phyloP scores from a whole-genome alignment of 2,329 filamentous ascomycete species.

The Nakataea oryzae region DNA sequence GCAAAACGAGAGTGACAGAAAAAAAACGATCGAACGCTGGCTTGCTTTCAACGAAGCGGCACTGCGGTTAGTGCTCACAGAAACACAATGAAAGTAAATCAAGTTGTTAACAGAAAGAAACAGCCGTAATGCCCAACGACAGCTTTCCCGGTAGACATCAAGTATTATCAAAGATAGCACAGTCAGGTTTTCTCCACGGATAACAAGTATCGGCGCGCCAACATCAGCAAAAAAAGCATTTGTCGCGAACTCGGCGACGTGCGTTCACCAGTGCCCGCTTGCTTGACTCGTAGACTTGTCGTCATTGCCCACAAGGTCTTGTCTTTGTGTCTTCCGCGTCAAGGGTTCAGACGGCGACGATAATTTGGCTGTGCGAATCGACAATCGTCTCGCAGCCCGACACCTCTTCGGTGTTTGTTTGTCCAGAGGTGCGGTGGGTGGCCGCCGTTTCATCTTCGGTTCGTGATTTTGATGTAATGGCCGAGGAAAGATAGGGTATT shows the following conservation, averaged over 20 bases:
- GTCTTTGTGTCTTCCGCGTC: neutral
- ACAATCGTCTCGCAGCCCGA: neutral
- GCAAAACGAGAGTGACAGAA: neutral
- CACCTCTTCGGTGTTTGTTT: neutral
- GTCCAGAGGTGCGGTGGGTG: neutral
- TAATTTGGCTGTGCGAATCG: slow-evolving; percentile 5
- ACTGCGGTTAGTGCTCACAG: too few relatives aligned
- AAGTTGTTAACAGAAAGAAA: neutral
- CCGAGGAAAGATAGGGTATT: neutral
- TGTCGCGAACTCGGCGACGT: too few relatives aligned
- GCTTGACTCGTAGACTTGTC: too few relatives aligned
- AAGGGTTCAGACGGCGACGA: neutral
- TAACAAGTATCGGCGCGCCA: neutral
- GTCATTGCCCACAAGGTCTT: too few relatives aligned
- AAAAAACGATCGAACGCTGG: neutral
- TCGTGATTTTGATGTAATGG: neutral
- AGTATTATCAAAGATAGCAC: neutral
- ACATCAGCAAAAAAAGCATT: too few relatives aligned
- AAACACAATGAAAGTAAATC: neutral
- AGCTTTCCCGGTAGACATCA: neutral
- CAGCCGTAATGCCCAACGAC: neutral
- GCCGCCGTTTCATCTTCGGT: neutral
- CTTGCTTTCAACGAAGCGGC: neutral
- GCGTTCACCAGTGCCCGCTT: too few relatives aligned
- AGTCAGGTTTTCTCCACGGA: neutral